These are phyloP conservation scores for Gaertneriomyces sp. DNA, from an alignment of 192 early-diverging fungal genomes.

Conservation along the genomic window DNA sequence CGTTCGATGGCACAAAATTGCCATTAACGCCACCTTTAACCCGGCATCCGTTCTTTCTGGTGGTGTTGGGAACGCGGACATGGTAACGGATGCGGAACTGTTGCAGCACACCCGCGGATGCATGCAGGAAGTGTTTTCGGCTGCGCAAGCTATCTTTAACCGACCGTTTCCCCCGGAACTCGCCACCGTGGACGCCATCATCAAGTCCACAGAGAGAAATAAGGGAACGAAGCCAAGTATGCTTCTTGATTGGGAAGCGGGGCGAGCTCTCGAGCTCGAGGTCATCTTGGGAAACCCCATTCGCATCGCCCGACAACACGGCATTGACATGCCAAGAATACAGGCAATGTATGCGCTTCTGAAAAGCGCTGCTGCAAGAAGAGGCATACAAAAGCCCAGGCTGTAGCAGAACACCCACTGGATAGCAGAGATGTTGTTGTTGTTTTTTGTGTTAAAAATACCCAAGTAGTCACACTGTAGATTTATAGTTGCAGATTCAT, in stretches of 20 bases:
- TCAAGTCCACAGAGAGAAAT: constrained; percentile 19
- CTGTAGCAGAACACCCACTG: too few relatives aligned
- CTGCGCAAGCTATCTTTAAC: constrained; percentile 11
- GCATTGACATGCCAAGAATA: constrained; percentile 42
- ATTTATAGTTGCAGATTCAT: too few relatives aligned
- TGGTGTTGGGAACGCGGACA: constrained; percentile 14
- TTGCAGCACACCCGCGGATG: constrained; percentile 7
- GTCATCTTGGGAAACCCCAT: constrained; percentile 54
- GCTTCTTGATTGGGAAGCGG: constrained; percentile 54
- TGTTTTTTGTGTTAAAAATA: too few relatives aligned
- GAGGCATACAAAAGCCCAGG: constrained; percentile 13
- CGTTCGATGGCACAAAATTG: constrained; percentile 35
- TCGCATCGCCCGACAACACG: constrained; percentile 34
- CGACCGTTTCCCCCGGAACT: constrained; percentile 12
- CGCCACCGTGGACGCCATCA: constrained; percentile 36
- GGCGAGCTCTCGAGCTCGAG: constrained; percentile 53
- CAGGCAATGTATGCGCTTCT: constrained; percentile 51
- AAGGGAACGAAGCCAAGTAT: constrained; percentile 51
- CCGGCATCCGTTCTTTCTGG: constrained; percentile 30
- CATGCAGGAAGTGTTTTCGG: constrained; percentile 29
- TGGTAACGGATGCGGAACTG: constrained; percentile 20
- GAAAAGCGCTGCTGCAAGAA: constrained; percentile 30
- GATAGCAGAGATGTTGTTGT: too few relatives aligned
- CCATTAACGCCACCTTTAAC: constrained; percentile 37
- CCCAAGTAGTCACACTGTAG: too few relatives aligned